phyloP scores from a whole-genome alignment of 2,329 filamentous ascomycete genomes.

The Monilinia fructigena region DNA sequence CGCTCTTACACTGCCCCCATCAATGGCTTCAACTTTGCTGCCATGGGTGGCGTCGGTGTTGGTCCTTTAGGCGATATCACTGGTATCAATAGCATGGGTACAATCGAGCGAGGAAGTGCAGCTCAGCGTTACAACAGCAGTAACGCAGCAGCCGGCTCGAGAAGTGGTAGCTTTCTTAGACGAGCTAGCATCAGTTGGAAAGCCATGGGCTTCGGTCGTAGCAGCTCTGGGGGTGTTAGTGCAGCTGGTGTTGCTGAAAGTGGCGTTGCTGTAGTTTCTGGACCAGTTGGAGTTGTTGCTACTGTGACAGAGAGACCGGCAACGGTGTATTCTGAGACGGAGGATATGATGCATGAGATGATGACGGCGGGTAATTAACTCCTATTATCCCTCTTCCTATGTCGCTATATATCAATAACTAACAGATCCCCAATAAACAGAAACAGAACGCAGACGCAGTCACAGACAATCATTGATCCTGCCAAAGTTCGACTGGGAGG shows the following conservation, averaged over 20 bases:
- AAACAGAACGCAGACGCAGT: not conserved
- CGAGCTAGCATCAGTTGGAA: not conserved
- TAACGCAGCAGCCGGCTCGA: not conserved
- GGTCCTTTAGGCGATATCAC: not conserved
- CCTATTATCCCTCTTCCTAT: not conserved
- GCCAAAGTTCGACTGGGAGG: slow-evolving; percentile 8
- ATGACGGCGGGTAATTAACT: not conserved
- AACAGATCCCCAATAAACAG: not conserved
- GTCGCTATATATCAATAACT: not conserved
- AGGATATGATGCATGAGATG: not conserved
- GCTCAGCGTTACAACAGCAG: not conserved
- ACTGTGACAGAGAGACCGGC: not conserved
- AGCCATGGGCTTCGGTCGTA: not conserved
- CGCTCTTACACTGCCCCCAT: not conserved
- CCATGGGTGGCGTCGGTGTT: not conserved
- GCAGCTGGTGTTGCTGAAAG: not conserved
- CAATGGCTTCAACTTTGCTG: not conserved
- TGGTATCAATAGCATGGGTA: not conserved
- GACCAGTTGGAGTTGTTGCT: not conserved
- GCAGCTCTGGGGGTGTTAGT: not conserved
- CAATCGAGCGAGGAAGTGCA: not conserved
- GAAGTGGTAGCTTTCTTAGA: not conserved
- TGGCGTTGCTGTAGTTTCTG: not conserved
- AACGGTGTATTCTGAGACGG: not conserved
- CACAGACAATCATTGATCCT: not conserved